Evolutionary conservation across 2,329 filamentous ascomycete species (phyloP).

Genomic region (Rachicladosporium sp.): DNA sequence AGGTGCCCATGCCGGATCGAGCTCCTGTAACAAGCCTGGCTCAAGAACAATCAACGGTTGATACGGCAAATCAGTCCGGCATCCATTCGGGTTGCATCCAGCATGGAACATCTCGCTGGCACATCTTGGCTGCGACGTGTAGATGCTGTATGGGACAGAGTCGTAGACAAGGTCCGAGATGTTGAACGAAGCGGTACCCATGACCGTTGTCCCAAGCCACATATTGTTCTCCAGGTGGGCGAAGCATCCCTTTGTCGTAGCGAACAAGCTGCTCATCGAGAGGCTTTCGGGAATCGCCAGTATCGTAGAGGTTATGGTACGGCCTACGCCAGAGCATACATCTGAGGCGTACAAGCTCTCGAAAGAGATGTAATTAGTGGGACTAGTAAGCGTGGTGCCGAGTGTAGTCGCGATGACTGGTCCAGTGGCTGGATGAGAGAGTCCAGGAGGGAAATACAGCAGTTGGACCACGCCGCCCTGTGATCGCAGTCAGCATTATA

Average conservation of each 20-base stretch:
- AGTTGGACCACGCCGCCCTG: slow-evolving; percentile 1
- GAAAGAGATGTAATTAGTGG: slow-evolving; percentile 2
- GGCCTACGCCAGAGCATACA: not conserved
- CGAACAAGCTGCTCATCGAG: not conserved
- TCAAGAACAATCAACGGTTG: not conserved
- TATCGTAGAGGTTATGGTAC: not conserved
- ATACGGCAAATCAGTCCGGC: not conserved
- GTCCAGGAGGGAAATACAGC: slow-evolving; percentile 1
- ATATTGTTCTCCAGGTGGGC: not conserved
- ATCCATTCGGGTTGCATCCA: not conserved
- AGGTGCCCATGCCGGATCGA: slow-evolving; percentile 1
- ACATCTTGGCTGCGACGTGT: slow-evolving; percentile 1
- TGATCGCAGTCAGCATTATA: not conserved
- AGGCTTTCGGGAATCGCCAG: not conserved
- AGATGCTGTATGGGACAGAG: slow-evolving; percentile 1
- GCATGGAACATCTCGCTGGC: not conserved
- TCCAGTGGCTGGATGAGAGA: not conserved
- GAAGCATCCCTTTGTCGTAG: not conserved
- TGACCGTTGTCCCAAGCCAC: not conserved
- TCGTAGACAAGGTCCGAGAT: slow-evolving; percentile 1
- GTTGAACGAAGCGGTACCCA: not conserved
- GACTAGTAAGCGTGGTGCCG: not conserved
- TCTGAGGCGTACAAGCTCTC: not conserved
- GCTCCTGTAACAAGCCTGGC: not conserved
- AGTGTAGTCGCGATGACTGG: slow-evolving; percentile 2